Percentiles rank a stretch among this genome's conserved stretches.
Evolutionary conservation across 768 basidiomycete species (phyloP).

Genomic region (Pleurotus djamor): DNA sequence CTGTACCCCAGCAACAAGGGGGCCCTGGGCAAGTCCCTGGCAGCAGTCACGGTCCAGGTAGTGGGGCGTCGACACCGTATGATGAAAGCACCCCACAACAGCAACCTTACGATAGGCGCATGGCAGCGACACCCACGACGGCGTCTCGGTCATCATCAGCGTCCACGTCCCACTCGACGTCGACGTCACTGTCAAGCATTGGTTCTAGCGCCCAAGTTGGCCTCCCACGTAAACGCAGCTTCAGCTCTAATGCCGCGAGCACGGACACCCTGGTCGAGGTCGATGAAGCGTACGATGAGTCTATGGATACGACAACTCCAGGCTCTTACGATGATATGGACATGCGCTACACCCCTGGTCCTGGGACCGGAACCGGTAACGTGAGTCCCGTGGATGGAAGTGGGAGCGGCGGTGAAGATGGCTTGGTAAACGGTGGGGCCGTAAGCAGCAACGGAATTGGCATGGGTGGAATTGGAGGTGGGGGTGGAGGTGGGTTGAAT

Average conservation of each 20-base stretch:
- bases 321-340: conserved; percentile 4
- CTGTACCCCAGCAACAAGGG: conserved; percentile 19
- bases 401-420: conserved; percentile 26
- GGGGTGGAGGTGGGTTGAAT: conserved; percentile 7
- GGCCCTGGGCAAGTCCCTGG: conserved; percentile 4
- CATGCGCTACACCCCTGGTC: conserved; percentile 9
- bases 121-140: conserved; percentile 23
- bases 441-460: conserved; percentile 18
- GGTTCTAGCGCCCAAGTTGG: conserved; percentile 42
- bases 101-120: conserved; percentile 19
- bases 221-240: conserved; percentile 67
- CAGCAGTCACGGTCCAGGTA: conserved; percentile 3
- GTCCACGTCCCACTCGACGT: conserved; percentile 35
- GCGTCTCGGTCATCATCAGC: conserved; percentile 13
- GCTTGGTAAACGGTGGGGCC: conserved; percentile 5
- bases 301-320: conserved; percentile 32
- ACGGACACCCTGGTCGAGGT: conserved; percentile 17
- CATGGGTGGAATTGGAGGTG: conserved; percentile 11
- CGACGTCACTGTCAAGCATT: conserved; percentile 47
- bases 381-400: conserved; percentile 41
- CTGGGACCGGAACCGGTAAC: conserved; percentile 44
- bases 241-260: conserved; percentile 41
- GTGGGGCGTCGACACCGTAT: conserved; percentile 20
- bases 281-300: conserved; percentile 35
- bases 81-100: conserved; percentile 23